Evolutionary conservation across 78 protist species (phyloP), one percentile per base, ranked within the genome.

Genomic region (Mantamonas sphyraenae): DNA sequence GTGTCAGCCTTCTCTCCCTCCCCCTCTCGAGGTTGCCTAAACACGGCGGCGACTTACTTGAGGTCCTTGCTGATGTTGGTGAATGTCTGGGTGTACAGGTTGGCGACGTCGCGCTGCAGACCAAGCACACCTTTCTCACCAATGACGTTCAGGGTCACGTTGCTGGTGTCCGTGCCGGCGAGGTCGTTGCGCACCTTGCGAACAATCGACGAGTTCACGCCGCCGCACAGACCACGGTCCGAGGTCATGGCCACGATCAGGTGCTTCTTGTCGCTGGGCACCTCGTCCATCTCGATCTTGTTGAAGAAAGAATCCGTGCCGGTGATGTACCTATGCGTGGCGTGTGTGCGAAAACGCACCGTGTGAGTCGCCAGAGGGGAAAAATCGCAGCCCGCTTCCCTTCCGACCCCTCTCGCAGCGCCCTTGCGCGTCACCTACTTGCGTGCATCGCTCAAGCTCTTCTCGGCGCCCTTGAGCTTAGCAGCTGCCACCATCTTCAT

Each of bases 191-290:
- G 53, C n/a, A 47, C 40, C 26, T 12, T 10, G 39, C 55, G 40
- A 35, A 42, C 31, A 10, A 82, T 7, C 4, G 40, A 10, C 17
- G 62, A n/a, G 76, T 82, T 80, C 68, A 62, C 35, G 37, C 72
- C 87, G 14, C 87, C 87, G 68, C 87, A 82, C 5, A 82, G 69
- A n/a, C 87, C 87, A 43, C 75, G 80, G 65, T 82, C 87, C 1
- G 73, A 60, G 8, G 77, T 50, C 31, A 69, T 31, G 34, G 68
- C 68, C 9, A 74, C 34, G 5, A 34, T 0, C 10, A 57, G 22
- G 24, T 2, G 28, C 7, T 38, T 56, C 35, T 2, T 22, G 47
- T 3, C 31, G 53, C 2, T 20, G 57, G 53, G 20, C 45, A 2
- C 45, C 61, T 50, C 24, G n/a, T 30, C 58, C n/a, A 16, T 16